Evolutionary conservation across 345 rosid species (phyloP).

Genomic region (Zanthoxylum bungeanum): DNA sequence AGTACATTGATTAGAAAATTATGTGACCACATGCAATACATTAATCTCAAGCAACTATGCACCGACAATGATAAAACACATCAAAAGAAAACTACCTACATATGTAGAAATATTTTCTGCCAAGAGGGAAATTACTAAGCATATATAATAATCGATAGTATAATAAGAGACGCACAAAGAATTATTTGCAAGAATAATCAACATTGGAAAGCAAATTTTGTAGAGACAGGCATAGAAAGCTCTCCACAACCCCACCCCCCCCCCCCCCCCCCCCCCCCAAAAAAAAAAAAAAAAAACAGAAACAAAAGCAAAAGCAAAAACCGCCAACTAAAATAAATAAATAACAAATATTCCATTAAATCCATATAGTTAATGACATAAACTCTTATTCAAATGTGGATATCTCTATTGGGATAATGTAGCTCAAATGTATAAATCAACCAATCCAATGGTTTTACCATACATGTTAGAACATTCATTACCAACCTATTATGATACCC

Average conservation of each 20-base stretch:
- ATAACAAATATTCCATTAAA: not conserved
- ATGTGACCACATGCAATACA: not conserved
- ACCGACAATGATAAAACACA: not conserved
- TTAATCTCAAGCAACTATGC: not conserved
- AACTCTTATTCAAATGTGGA: not conserved
- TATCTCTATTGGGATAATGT: not conserved
- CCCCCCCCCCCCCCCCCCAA: too few species aligned
- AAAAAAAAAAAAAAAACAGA: too few species aligned
- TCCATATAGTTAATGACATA: not conserved
- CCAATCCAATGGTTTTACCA: not conserved
- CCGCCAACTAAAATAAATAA: too few species aligned
- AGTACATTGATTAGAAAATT: not conserved
- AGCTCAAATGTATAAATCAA: not conserved
- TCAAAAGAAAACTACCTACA: not conserved
- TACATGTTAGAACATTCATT: not conserved
- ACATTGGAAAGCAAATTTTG: not conserved
- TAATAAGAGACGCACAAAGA: not conserved
- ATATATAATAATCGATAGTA: too few species aligned
- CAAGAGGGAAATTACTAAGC: not conserved
- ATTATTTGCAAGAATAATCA: not conserved
- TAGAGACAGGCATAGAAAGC: not conserved
- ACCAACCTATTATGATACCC: not conserved
- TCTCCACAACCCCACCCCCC: too few species aligned
- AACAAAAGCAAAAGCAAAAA: too few species aligned
- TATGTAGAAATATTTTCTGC: not conserved